These are phyloP conservation scores for Fomitopsis pulvina DNA, from an alignment of 768 basidiomycete species.

Conservation along the genomic window DNA sequence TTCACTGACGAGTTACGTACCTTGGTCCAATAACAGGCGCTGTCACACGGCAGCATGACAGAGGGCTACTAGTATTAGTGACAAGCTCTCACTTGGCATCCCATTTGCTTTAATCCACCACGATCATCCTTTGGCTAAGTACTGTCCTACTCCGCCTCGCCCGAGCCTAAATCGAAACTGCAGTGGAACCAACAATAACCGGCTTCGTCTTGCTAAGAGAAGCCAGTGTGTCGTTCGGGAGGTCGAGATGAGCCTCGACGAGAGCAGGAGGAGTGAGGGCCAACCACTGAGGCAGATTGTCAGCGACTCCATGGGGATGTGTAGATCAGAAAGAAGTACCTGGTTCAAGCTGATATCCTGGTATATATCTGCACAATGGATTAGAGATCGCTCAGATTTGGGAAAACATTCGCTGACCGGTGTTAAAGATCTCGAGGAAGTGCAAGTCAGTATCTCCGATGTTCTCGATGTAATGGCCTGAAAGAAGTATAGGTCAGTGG, in stretches of 20 bases:
- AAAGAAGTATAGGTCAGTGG: not conserved
- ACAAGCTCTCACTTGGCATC: not conserved
- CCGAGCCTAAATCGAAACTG: too few relatives aligned
- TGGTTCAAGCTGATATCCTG: constrained; percentile 37
- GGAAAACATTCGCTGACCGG: constrained; percentile 12
- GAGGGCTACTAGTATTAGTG: not conserved
- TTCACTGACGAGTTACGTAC: too few relatives aligned
- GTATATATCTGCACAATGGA: constrained; percentile 8
- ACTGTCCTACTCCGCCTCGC: too few relatives aligned
- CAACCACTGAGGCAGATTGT: constrained; percentile 39
- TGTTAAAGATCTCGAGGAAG: constrained; percentile 34
- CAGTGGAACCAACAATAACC: constrained; percentile 32
- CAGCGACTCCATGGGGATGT: not conserved
- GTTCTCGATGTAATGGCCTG: constrained; percentile 34
- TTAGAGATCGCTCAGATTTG: not conserved
- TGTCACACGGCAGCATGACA: not conserved
- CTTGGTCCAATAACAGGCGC: not conserved
- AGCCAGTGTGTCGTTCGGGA: constrained; percentile 44
- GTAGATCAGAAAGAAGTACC: constrained; percentile 18
- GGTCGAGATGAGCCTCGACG: constrained; percentile 53
- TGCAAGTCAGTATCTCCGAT: constrained; percentile 28
- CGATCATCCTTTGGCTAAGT: too few relatives aligned
- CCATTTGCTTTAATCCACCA: not conserved
- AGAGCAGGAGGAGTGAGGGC: constrained; percentile 51
- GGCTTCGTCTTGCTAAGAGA: constrained; percentile 46